A percentile compares a stretch with the other conserved stretches of the same genome.
These are phyloP conservation scores for Beauveria asiatica DNA, from an alignment of 2,329 filamentous ascomycete genomes.

Conservation along the genomic window DNA sequence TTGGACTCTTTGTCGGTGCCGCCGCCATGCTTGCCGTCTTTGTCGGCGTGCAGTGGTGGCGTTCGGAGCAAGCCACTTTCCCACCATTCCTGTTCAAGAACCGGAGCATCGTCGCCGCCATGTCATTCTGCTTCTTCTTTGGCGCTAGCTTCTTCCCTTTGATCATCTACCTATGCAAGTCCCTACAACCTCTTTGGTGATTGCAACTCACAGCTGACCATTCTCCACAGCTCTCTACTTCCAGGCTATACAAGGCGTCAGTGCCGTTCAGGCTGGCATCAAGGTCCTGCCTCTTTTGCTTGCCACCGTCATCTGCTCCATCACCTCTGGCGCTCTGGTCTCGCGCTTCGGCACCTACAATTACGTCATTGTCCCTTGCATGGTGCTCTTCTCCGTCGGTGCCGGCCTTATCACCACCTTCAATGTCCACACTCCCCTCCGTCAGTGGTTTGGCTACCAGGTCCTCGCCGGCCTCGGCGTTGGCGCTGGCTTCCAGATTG, in stretches of 20 bases:
- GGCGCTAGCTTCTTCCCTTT: slow-evolving; percentile 44
- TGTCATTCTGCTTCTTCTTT: slow-evolving; percentile 40
- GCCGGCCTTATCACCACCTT: slow-evolving; percentile 33
- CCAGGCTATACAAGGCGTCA: slow-evolving; percentile 29
- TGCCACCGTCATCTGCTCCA: slow-evolving; percentile 6
- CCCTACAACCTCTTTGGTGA: slow-evolving; percentile 33
- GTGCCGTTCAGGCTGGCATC: slow-evolving; percentile 22
- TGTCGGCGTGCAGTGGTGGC: slow-evolving; percentile 34
- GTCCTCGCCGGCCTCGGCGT: slow-evolving; percentile 33
- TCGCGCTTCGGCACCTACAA: slow-evolving; percentile 31
- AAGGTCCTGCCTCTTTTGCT: slow-evolving; percentile 14
- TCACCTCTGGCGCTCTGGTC: slow-evolving; percentile 20
- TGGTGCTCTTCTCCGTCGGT: slow-evolving; percentile 23
- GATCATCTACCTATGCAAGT: slow-evolving; percentile 35
- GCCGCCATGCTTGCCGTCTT: slow-evolving; percentile 39
- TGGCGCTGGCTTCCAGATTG: slow-evolving; percentile 33
- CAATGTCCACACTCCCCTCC: slow-evolving; percentile 21
- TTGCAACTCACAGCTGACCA: slow-evolving; percentile 37
- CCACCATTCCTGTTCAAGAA: slow-evolving; percentile 38
- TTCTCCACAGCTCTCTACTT: slow-evolving; percentile 35
- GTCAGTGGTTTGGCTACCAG: slow-evolving; percentile 37
- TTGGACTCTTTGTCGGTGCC: slow-evolving; percentile 43
- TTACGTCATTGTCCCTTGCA: slow-evolving; percentile 28
- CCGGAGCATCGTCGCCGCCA: slow-evolving; percentile 31
- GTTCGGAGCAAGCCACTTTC: slow-evolving; percentile 35